A percentile compares a stretch with the other conserved stretches of the same genome.
phyloP scores from a whole-genome alignment of 2,329 filamentous ascomycete species.

The Nothomitra cinnamomea region DNA sequence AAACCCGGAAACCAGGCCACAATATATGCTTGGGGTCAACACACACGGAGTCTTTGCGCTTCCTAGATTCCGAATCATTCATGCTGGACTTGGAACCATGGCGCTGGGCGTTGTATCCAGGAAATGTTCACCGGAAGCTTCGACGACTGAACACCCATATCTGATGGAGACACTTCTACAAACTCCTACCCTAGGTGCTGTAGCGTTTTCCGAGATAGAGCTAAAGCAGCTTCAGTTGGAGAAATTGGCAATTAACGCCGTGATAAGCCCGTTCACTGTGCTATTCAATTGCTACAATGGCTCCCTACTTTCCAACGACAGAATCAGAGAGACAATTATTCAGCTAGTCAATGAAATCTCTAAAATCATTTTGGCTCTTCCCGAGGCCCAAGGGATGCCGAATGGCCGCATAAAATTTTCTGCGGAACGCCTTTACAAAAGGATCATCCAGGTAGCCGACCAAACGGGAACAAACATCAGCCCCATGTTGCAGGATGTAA shows the following conservation, averaged over 20 bases:
- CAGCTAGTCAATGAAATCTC: conserved; percentile 59
- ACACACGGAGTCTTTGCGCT: conserved; percentile 38
- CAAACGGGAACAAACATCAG: conserved; percentile 41
- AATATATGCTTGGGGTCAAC: conserved; percentile 56
- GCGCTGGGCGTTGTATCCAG: conserved; percentile 32
- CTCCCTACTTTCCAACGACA: conserved; percentile 48
- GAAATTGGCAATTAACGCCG: conserved; percentile 54
- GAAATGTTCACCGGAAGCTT: conserved; percentile 11
- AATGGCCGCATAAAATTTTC: conserved; percentile 42
- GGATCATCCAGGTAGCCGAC: conserved; percentile 37
- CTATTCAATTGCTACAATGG: conserved; percentile 63
- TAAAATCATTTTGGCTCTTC: conserved; percentile 52
- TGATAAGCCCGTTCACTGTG: conserved; percentile 69
- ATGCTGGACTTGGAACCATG: conserved; percentile 42
- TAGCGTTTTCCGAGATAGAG: conserved; percentile 38
- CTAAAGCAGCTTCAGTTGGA: conserved; percentile 64
- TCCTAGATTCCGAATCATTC: conserved; percentile 34
- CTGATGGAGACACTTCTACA: conserved; percentile 47
- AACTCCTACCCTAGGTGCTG: conserved; percentile 42
- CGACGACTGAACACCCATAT: conserved; percentile 34
- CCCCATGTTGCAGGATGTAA: conserved; percentile 50
- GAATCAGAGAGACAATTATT: conserved; percentile 48
- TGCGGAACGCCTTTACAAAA: conserved; percentile 41
- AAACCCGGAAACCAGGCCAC: conserved; percentile 46
- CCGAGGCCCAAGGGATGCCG: conserved; percentile 49